Evolutionary conservation across 2,329 filamentous ascomycete species (phyloP).

Genomic region (Aspergillus intermedius): DNA sequence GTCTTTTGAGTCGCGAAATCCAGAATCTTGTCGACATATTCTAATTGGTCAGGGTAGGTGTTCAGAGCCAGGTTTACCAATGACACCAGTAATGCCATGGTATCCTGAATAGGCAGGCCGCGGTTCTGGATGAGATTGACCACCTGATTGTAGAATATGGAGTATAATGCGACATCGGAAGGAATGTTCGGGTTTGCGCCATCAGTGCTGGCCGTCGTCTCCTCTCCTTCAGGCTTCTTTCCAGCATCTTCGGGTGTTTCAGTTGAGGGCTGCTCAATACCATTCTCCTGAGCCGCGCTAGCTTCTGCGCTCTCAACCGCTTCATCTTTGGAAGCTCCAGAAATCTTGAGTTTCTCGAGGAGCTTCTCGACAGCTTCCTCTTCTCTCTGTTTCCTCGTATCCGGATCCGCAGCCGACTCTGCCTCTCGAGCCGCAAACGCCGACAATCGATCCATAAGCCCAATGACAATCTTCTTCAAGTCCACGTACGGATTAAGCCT

Average conservation of each 20-base stretch:
- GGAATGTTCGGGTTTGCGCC: constrained; percentile 33
- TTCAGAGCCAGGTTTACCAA: constrained; percentile 88
- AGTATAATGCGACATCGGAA: constrained; percentile 79
- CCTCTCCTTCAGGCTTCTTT: constrained; percentile 21
- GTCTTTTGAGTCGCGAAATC: constrained; percentile 84
- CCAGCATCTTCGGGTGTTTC: constrained; percentile 20
- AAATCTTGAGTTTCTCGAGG: constrained; percentile 67
- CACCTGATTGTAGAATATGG: constrained; percentile 95
- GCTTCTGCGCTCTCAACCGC: constrained; percentile 30
- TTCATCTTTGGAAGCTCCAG: constrained; percentile 47
- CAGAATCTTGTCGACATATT: constrained; percentile 92
- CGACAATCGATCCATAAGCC: constrained; percentile 91
- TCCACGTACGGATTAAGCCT: constrained; percentile 94
- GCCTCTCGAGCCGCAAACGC: constrained; percentile 90
- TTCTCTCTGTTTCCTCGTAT: constrained; percentile 70
- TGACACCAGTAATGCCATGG: constrained; percentile 88
- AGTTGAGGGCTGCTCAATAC: constrained; percentile 27
- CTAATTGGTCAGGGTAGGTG: constrained; percentile 85
- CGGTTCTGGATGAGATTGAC: constrained; percentile 88
- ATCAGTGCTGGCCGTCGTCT: constrained; percentile 28
- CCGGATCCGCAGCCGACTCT: constrained; percentile 61
- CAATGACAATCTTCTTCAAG: constrained; percentile 95
- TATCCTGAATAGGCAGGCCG: constrained; percentile 87
- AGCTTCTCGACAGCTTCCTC: constrained; percentile 74
- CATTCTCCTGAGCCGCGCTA: constrained; percentile 29